phyloP scores from a whole-genome alignment of 2,329 filamentous ascomycete species.

The Domatiomyces catenatus region DNA sequence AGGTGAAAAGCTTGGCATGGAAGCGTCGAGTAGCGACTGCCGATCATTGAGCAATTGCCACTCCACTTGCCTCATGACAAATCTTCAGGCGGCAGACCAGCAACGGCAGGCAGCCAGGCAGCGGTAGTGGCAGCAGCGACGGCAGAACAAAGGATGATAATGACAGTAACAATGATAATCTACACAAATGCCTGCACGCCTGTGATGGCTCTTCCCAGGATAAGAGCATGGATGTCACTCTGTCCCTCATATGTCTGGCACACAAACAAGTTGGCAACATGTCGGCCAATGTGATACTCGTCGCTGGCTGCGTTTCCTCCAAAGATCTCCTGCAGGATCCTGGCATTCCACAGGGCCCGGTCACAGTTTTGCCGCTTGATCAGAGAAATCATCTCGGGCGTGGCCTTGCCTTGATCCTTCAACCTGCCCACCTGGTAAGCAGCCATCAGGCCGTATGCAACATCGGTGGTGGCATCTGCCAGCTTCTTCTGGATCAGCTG shows the following conservation, averaged over 20 bases:
- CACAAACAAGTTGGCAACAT: slow-evolving; percentile 91
- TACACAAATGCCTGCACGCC: slow-evolving; percentile 68
- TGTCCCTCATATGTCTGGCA: slow-evolving; percentile 97
- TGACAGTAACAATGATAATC: neutral
- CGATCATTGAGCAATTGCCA: neutral
- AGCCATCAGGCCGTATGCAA: slow-evolving; percentile 77
- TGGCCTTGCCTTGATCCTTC: slow-evolving; percentile 76
- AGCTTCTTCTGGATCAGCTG: slow-evolving; percentile 97
- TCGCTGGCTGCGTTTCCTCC: slow-evolving; percentile 97
- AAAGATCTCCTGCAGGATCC: slow-evolving; percentile 82
- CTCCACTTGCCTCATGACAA: neutral
- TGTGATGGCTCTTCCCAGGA: slow-evolving; percentile 53
- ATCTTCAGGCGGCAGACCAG: neutral
- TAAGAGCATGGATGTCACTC: slow-evolving; percentile 81
- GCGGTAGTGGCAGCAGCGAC: neutral
- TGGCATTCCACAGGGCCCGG: slow-evolving; percentile 61
- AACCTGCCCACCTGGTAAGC: slow-evolving; percentile 79
- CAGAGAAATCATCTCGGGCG: slow-evolving; percentile 93
- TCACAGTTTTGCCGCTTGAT: slow-evolving; percentile 98
- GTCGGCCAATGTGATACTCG: slow-evolving; percentile 86
- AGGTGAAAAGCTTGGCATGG: neutral
- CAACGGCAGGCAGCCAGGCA: neutral
- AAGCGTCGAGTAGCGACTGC: neutral
- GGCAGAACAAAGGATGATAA: neutral
- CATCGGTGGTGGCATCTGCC: slow-evolving; percentile 80